Percentiles rank a stretch among this genome's conserved stretches.
Conservation (phyloP, 768 basidiomycete species). For the Phylloporus scabripes region DNA sequence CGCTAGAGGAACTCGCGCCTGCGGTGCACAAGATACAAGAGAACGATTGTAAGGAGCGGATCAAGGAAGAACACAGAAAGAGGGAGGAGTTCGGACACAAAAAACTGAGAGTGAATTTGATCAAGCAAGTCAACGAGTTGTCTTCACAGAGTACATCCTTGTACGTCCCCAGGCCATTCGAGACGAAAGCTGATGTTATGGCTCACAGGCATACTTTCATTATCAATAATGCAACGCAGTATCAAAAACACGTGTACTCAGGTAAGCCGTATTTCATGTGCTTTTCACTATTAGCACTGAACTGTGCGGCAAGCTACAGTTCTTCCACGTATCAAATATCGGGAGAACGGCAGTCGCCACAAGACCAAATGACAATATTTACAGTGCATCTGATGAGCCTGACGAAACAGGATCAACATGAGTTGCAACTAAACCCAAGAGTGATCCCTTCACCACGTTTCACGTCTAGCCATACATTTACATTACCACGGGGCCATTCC, state of each 20-base stretch:
- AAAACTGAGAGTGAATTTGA: slow-evolving; percentile 13
- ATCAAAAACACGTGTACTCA: not conserved
- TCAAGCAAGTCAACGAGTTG: slow-evolving; percentile 14
- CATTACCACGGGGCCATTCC: slow-evolving; percentile 15
- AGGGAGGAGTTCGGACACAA: too few relatives aligned
- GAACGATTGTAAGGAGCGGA: not conserved
- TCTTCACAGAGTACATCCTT: slow-evolving; percentile 1
- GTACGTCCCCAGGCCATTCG: slow-evolving; percentile 3
- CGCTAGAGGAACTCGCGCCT: slow-evolving; percentile 4
- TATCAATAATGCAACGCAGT: not conserved
- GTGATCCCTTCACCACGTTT: slow-evolving; percentile 24
- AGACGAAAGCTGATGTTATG: not conserved
- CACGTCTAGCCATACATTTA: slow-evolving; percentile 10
- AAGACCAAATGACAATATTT: slow-evolving; percentile 14
- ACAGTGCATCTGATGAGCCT: slow-evolving; percentile 26
- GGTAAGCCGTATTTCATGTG: not conserved
- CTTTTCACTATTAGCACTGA: not conserved
- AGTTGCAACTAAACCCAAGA: slow-evolving; percentile 20
- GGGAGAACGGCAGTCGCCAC: slow-evolving; percentile 6
- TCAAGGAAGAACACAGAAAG: not conserved
- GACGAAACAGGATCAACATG: slow-evolving; percentile 25
- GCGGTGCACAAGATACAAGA: slow-evolving; percentile 8
- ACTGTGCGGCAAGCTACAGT: not conserved
- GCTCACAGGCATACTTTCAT: slow-evolving; percentile 7
- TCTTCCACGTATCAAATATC: not conserved